Evolutionary conservation across 306 rosid genomes (phyloP).

Genomic region (Lathyrus sativus): DNA sequence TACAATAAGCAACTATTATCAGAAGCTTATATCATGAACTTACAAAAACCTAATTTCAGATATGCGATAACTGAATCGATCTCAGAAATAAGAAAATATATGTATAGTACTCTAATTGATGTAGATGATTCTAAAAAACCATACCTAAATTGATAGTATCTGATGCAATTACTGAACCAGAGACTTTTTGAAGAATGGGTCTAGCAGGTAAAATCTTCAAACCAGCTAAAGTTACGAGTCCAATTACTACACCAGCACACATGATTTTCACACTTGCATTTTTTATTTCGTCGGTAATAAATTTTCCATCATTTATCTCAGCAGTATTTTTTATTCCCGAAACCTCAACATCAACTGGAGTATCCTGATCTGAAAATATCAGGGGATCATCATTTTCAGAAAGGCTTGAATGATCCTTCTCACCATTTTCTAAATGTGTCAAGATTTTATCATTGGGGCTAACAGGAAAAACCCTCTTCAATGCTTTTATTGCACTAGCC

Average conservation of each 20-base stretch:
- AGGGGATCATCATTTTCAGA: conserved; percentile 53
- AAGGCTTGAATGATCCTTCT: conserved; percentile 47
- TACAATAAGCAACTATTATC: conserved; percentile 10
- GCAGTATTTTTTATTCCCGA: conserved; percentile 51
- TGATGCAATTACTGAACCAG: conserved; percentile 55
- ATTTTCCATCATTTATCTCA: conserved; percentile 47
- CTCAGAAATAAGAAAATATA: conserved; percentile 4
- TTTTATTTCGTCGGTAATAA: conserved; percentile 66
- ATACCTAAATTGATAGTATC: conserved; percentile 61
- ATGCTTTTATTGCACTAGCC: conserved; percentile 73
- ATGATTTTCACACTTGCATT: conserved; percentile 76
- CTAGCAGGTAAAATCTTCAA: conserved; percentile 68
- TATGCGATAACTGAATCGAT: conserved; percentile 2
- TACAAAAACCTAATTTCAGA: conserved; percentile 28
- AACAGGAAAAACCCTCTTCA: conserved; percentile 87
- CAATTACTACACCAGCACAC: conserved; percentile 88
- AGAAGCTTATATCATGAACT: conserved; percentile 27
- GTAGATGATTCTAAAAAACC: conserved; percentile 25
- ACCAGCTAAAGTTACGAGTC: conserved; percentile 73
- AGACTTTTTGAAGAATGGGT: conserved; percentile 44
- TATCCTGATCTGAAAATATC: conserved; percentile 45
- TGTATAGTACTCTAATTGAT: conserved; percentile 10
- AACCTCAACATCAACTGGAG: conserved; percentile 43
- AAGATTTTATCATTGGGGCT: conserved; percentile 50
- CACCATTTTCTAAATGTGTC: conserved; percentile 48